These are phyloP conservation scores for Climacium dendroides DNA, from an alignment of 225 moss, liverwort and hornwort genomes.

Conservation along the genomic window DNA sequence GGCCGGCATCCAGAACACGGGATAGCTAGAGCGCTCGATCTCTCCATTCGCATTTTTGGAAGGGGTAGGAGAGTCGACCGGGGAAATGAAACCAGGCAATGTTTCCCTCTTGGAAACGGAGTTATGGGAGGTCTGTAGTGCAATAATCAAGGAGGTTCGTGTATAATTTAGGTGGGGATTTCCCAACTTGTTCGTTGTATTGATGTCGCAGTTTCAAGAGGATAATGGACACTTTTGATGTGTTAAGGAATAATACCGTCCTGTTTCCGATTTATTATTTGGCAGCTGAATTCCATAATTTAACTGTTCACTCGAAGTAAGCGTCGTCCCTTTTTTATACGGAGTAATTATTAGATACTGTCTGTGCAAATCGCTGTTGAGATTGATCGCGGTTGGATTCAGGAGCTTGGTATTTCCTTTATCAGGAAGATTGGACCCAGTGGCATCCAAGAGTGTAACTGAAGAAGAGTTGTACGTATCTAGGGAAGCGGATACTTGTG, in stretches of 20 bases:
- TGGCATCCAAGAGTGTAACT: background rate
- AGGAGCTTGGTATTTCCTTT: background rate
- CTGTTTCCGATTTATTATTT: background rate
- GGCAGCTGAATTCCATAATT: background rate
- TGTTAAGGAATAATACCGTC: background rate
- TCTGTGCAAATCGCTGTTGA: background rate
- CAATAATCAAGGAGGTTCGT: background rate
- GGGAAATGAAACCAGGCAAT: background rate
- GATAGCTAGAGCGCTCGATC: constrained; percentile 1
- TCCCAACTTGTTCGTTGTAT: background rate
- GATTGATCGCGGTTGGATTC: background rate
- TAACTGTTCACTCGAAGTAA: background rate
- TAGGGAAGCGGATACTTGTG: background rate
- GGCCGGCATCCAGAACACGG: constrained; percentile 62
- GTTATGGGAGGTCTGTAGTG: background rate
- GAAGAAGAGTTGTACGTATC: background rate
- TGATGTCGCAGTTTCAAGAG: background rate
- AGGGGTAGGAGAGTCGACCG: background rate
- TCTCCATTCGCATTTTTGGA: background rate
- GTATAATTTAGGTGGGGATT: background rate
- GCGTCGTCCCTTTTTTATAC: background rate
- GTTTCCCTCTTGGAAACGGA: background rate
- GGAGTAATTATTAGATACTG: background rate
- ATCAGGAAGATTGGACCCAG: background rate
- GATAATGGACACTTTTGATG: background rate